A percentile compares a stretch with the other conserved stretches of the same genome.
These are phyloP conservation scores for Dothistroma pini DNA, from an alignment of 2,329 filamentous ascomycete species.

Conservation along the genomic window DNA sequence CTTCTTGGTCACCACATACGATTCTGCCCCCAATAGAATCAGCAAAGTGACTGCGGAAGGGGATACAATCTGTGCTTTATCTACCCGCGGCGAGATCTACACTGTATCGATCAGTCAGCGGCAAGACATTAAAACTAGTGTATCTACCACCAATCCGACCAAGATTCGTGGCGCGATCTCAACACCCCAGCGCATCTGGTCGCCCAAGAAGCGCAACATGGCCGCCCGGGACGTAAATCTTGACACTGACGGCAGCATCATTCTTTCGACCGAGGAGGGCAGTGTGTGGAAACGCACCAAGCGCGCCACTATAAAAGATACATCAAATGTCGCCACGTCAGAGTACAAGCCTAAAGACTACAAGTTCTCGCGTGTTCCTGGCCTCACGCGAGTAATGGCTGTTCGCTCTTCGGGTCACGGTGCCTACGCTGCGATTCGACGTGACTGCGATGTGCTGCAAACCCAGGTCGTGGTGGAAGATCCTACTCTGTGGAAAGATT, in stretches of 20 bases:
- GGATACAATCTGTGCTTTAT: constrained; percentile 87
- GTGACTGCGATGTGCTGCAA: constrained; percentile 76
- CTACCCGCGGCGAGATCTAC: constrained; percentile 79
- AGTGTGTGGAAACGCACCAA: constrained; percentile 90
- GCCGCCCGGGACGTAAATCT: constrained; percentile 83
- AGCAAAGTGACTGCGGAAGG: constrained; percentile 76
- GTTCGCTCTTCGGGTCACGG: constrained; percentile 88
- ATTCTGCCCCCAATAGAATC: constrained; percentile 64
- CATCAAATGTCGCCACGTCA: constrained; percentile 45
- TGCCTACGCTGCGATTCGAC: constrained; percentile 81
- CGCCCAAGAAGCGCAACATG: constrained; percentile 75
- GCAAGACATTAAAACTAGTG: constrained; percentile 56
- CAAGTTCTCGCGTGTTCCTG: constrained; percentile 89
- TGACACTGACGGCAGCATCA: constrained; percentile 89
- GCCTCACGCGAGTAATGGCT: constrained; percentile 76
- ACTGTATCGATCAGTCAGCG: constrained; percentile 73
- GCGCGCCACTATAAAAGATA: constrained; percentile 73
- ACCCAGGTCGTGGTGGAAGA: constrained; percentile 64
- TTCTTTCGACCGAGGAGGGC: constrained; percentile 87
- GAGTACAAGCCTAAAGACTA: constrained; percentile 77
- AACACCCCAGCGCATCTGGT: constrained; percentile 79
- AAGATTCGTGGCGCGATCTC: constrained; percentile 85
- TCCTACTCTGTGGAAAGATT: constrained; percentile 69
- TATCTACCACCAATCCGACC: constrained; percentile 86
- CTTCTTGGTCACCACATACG: constrained; percentile 63